phyloP scores from a whole-genome alignment of 805 yeast genomes.

The Pichia phayaonensis region DNA sequence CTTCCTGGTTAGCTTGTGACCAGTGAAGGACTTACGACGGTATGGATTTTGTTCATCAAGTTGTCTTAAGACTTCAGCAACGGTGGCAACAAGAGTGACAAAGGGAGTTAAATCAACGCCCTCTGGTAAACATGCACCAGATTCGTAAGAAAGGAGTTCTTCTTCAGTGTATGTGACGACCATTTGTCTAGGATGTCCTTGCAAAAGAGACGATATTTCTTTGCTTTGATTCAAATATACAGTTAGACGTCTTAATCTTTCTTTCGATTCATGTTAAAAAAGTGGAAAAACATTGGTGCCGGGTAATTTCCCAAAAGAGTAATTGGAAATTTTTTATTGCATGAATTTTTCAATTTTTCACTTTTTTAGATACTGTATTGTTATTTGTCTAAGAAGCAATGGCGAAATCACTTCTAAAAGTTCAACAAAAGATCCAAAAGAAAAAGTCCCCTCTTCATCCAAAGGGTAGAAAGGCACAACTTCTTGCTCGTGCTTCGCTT shows the following conservation, averaged over 20 bases:
- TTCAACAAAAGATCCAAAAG: conserved; percentile 50
- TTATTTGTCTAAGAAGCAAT: conserved; percentile 17
- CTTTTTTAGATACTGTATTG: too few relatives aligned
- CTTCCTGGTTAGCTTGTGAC: conserved; percentile 30
- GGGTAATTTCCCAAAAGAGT: not conserved
- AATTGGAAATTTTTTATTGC: not conserved
- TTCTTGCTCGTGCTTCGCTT: conserved; percentile 75
- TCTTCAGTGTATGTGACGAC: conserved; percentile 52
- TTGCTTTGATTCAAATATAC: not conserved
- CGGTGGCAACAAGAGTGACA: conserved; percentile 58
- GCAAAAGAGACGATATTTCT: not conserved
- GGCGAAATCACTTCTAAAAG: conserved; percentile 59
- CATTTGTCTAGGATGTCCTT: conserved; percentile 2
- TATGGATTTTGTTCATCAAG: conserved; percentile 24
- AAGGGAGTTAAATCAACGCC: conserved; percentile 60
- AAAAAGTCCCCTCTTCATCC: conserved; percentile 65
- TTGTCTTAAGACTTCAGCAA: conserved; percentile 36
- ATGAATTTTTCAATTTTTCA: not conserved
- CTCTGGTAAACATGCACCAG: conserved; percentile 50
- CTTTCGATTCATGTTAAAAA: not conserved
- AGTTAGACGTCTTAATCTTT: not conserved
- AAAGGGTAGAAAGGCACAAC: conserved; percentile 81
- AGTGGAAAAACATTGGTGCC: not conserved
- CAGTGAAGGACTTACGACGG: conserved; percentile 47
- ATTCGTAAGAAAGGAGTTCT: conserved; percentile 52